phyloP scores from a whole-genome alignment of 2,329 filamentous ascomycete genomes.

The Pyrenophora graminea region DNA sequence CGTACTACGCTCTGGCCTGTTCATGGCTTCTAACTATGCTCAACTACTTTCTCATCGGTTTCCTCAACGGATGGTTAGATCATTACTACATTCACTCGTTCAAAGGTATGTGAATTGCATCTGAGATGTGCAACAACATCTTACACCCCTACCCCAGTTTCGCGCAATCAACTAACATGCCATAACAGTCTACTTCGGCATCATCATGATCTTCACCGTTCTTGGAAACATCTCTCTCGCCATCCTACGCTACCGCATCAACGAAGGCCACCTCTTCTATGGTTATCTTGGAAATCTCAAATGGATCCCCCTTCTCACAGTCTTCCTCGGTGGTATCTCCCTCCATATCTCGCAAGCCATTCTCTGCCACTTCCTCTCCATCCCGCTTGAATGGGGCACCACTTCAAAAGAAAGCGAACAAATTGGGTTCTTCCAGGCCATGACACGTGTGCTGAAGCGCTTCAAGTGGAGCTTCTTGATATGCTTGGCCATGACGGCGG shows the following conservation, averaged over 20 bases:
- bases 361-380: slow-evolving; percentile 79
- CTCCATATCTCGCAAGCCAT: slow-evolving; percentile 82
- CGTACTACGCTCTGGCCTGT: slow-evolving; percentile 72
- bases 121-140: neutral
- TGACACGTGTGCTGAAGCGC: slow-evolving; percentile 75
- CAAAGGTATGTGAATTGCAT: slow-evolving; percentile 48
- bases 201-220: slow-evolving; percentile 68
- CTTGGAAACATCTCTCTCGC: slow-evolving; percentile 66
- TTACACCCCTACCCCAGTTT: neutral
- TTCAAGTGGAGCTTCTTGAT: slow-evolving; percentile 72
- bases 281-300: slow-evolving; percentile 63
- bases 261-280: slow-evolving; percentile 56
- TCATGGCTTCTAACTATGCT: slow-evolving; percentile 68
- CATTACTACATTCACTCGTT: slow-evolving; percentile 78
- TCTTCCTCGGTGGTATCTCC: slow-evolving; percentile 81
- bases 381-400: slow-evolving; percentile 84
- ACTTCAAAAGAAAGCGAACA: slow-evolving; percentile 82
- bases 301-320: slow-evolving; percentile 69
- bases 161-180: neutral
- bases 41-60: slow-evolving; percentile 74
- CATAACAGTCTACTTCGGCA: slow-evolving; percentile 59
- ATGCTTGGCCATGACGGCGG: slow-evolving; percentile 61
- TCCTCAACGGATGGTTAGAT: slow-evolving; percentile 74
- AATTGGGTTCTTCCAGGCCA: slow-evolving; percentile 83
- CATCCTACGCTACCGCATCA: slow-evolving; percentile 65